phyloP scores from a whole-genome alignment of 805 yeast species.

The Kuraishia hungarica region DNA sequence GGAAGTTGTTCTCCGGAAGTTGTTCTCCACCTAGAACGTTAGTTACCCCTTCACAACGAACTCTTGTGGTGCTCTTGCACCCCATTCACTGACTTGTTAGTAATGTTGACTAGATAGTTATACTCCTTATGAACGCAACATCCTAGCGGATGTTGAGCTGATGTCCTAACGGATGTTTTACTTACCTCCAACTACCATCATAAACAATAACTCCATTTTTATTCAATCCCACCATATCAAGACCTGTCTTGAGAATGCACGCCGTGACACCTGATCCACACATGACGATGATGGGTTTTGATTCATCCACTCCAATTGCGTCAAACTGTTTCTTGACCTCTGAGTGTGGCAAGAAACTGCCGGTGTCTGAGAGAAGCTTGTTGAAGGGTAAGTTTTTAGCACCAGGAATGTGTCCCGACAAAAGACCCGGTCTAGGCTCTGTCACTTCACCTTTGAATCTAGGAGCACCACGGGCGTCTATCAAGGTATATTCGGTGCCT shows the following conservation, averaged over 20 bases:
- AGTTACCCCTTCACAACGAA: slow-evolving; percentile 35
- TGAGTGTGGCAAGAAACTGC: background rate
- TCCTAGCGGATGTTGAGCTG: no score
- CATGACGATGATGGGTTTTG: slow-evolving; percentile 72
- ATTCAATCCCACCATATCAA: slow-evolving; percentile 43
- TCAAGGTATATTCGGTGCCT: slow-evolving; percentile 38
- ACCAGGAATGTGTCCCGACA: slow-evolving; percentile 87
- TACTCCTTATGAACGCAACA: no score
- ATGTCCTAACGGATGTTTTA: no score
- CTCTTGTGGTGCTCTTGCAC: slow-evolving; percentile 56
- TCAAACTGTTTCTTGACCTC: slow-evolving; percentile 36
- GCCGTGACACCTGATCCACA: slow-evolving; percentile 98
- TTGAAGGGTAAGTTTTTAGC: slow-evolving; percentile 70
- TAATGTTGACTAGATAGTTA: no score
- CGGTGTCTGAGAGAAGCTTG: slow-evolving; percentile 40
- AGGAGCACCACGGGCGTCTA: slow-evolving; percentile 76
- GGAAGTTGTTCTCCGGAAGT: no score
- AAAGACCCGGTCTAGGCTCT: slow-evolving; percentile 83
- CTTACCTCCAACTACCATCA: slow-evolving; percentile 80
- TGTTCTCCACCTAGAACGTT: no score
- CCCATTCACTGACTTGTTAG: slow-evolving; percentile 60
- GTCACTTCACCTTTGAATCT: slow-evolving; percentile 75
- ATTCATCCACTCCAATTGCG: slow-evolving; percentile 26
- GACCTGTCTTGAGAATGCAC: slow-evolving; percentile 72
- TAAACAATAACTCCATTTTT: slow-evolving; percentile 45